Conservation (phyloP, 805 yeast species). For the Naumovozyma dairenensis region DNA sequence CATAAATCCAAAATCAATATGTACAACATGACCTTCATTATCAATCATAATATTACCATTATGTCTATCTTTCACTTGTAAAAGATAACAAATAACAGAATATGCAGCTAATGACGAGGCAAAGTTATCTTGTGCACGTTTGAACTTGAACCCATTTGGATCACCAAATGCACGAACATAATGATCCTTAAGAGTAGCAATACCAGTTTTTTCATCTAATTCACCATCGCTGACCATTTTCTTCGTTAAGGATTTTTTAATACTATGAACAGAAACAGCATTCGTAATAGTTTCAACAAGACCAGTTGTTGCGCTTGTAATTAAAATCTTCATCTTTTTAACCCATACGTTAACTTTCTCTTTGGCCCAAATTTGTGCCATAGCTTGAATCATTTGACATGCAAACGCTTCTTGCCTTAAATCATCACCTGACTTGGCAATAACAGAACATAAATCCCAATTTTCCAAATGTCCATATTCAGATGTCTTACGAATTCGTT, state of each 20-base stretch:
- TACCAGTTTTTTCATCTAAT: slow-evolving; percentile 49
- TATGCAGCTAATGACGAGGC: slow-evolving; percentile 84
- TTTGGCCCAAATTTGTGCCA: slow-evolving; percentile 74
- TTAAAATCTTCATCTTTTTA: slow-evolving; percentile 81
- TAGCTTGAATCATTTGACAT: slow-evolving; percentile 81
- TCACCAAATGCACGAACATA: slow-evolving; percentile 69
- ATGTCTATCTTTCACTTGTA: slow-evolving; percentile 93
- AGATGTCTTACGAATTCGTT: slow-evolving; percentile 68
- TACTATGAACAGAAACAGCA: slow-evolving; percentile 88
- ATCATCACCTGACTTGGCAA: slow-evolving; percentile 94
- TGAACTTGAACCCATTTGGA: slow-evolving; percentile 42
- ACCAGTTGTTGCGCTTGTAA: slow-evolving; percentile 86
- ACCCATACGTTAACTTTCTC: slow-evolving; percentile 76
- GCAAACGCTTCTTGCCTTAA: slow-evolving; percentile 96
- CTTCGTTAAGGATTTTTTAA: slow-evolving; percentile 83
- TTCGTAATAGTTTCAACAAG: slow-evolving; percentile 93
- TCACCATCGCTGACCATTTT: slow-evolving; percentile 57
- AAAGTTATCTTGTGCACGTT: slow-evolving; percentile 74
- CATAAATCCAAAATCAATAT: slow-evolving; percentile 91
- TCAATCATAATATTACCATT: slow-evolving; percentile 97
- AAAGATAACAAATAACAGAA: slow-evolving; percentile 77
- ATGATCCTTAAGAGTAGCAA: slow-evolving; percentile 71
- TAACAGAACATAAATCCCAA: slow-evolving; percentile 94
- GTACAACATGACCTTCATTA: slow-evolving; percentile 88
- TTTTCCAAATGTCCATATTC: slow-evolving; percentile 76